phyloP scores from a whole-genome alignment of 1,284 basidiomycete genomes.

The Cryptococcus jaspeensis region DNA sequence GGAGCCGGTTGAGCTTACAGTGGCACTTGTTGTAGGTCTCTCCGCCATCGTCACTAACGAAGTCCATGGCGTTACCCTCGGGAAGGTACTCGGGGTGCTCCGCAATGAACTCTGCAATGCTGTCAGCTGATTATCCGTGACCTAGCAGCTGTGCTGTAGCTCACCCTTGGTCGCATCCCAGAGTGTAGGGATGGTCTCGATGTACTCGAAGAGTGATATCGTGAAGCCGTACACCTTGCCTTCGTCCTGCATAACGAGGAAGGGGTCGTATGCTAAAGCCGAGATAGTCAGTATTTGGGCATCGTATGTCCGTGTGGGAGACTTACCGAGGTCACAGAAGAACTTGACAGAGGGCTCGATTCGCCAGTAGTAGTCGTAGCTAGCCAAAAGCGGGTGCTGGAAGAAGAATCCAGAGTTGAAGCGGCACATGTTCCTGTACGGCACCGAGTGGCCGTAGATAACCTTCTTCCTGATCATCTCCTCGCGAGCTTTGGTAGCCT shows the following conservation, averaged over 20 bases:
- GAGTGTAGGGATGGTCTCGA: slow-evolving; percentile 71
- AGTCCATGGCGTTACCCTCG: slow-evolving; percentile 69
- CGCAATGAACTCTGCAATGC: slow-evolving; percentile 62
- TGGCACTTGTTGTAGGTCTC: slow-evolving; percentile 75
- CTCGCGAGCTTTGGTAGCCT: slow-evolving; percentile 63
- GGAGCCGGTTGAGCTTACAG: slow-evolving; percentile 56
- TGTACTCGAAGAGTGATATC: slow-evolving; percentile 73
- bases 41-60: slow-evolving; percentile 70
- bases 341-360: slow-evolving; percentile 73
- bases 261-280: slow-evolving; percentile 67
- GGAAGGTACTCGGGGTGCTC: slow-evolving; percentile 67
- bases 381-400: slow-evolving; percentile 70
- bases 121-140: neutral
- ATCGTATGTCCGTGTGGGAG: too few species aligned
- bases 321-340: slow-evolving; percentile 64
- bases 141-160: slow-evolving; percentile 6
- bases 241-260: slow-evolving; percentile 79
- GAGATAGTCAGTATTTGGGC: neutral
- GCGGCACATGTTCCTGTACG: slow-evolving; percentile 72
- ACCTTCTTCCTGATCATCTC: slow-evolving; percentile 73
- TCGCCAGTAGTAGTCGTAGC: slow-evolving; percentile 92
- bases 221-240: slow-evolving; percentile 77
- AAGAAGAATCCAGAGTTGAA: slow-evolving; percentile 92
- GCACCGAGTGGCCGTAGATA: slow-evolving; percentile 76
- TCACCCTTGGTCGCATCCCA: slow-evolving; percentile 69